These are phyloP conservation scores for Corynascus novoguineensis DNA, from an alignment of 495 filamentous ascomycete species.

Conservation along the genomic window DNA sequence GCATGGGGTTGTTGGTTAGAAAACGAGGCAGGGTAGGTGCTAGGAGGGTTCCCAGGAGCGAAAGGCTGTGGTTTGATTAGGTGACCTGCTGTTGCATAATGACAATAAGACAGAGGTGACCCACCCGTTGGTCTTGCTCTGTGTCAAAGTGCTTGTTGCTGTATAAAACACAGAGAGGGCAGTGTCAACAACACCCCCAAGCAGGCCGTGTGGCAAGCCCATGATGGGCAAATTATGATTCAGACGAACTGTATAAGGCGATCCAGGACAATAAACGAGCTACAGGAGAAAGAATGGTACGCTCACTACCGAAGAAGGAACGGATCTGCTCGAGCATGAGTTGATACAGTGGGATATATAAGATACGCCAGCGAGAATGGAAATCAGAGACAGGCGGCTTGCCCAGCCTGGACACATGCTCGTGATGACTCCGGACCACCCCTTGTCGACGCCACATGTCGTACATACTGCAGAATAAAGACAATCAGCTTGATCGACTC, in stretches of 20 bases:
- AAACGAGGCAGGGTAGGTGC: constrained; percentile 42
- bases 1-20: constrained; percentile 40
- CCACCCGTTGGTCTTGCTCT: constrained; percentile 43
- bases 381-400: neutral
- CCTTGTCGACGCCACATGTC: constrained; percentile 17
- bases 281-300: constrained; percentile 9
- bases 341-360: constrained; percentile 17
- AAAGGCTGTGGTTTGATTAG: constrained; percentile 30
- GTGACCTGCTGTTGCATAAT: neutral
- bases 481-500: constrained; percentile 11
- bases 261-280: constrained; percentile 9
- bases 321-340: neutral
- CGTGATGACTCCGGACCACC: constrained; percentile 3
- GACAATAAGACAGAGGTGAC: neutral
- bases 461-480: constrained; percentile 13
- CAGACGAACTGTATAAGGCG: neutral
- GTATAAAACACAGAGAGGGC: constrained; percentile 2
- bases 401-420: neutral
- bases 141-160: constrained; percentile 28
- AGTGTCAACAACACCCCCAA: constrained; percentile 3
- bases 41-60: constrained; percentile 43
- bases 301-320: constrained; percentile 1
- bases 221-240: constrained; percentile 18
- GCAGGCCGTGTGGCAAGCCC: constrained; percentile 17
- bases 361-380: neutral